Percentiles rank a stretch among this genome's conserved stretches.
Evolutionary conservation across 371 early-diverging fungal genomes (phyloP).

Genomic region (Lichtheimia ornata): DNA sequence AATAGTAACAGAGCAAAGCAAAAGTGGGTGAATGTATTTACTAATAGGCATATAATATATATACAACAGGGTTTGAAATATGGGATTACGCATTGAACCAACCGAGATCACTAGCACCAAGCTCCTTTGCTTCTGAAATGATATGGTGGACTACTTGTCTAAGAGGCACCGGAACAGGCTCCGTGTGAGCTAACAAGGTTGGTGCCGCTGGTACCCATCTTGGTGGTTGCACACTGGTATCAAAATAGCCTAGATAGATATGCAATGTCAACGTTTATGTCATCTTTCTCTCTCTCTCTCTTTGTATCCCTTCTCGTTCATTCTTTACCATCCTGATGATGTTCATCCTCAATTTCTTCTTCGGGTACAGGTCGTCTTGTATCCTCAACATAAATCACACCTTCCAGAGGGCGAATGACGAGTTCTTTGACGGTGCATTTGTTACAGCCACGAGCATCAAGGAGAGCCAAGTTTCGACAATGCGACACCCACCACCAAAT

Average conservation of each 20-base stretch:
- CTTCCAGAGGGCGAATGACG: not conserved
- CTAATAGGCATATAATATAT: not conserved
- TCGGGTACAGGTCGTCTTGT: not conserved
- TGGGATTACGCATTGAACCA: constrained; percentile 23
- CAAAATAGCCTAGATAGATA: not conserved
- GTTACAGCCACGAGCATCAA: constrained; percentile 51
- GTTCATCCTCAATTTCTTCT: constrained; percentile 4
- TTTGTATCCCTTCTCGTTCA: not conserved
- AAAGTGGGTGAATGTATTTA: too few species aligned
- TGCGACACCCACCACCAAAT: constrained; percentile 46
- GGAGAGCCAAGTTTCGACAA: constrained; percentile 35
- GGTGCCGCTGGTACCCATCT: not conserved
- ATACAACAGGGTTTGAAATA: not conserved
- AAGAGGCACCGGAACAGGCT: constrained; percentile 8
- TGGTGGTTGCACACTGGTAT: not conserved
- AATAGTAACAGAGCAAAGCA: too few species aligned
- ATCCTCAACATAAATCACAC: not conserved
- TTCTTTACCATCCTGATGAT: not conserved
- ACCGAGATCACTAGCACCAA: constrained; percentile 32
- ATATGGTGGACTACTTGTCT: constrained; percentile 29
- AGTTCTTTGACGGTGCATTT: constrained; percentile 43
- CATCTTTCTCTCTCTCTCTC: not conserved
- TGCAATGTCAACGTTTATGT: not conserved
- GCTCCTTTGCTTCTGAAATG: constrained; percentile 32
- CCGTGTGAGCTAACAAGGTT: not conserved